A percentile compares a stretch with the other conserved stretches of the same genome.
phyloP scores from a whole-genome alignment of 331 rosid genomes.

The Rosa hybrid region DNA sequence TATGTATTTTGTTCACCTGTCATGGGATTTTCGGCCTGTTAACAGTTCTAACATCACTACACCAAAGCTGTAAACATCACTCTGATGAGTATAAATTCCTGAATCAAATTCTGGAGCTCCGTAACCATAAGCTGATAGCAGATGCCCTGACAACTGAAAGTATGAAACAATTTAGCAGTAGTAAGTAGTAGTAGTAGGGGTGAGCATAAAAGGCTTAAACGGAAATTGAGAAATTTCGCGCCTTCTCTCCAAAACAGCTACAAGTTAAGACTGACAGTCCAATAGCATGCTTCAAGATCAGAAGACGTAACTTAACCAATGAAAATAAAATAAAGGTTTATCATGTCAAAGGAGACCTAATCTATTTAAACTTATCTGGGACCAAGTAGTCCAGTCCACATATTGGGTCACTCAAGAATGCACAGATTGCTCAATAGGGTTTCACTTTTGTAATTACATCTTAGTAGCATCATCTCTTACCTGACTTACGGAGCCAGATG shows the following conservation, averaged over 20 bases:
- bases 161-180: conserved; percentile 15
- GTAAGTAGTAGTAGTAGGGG: not conserved
- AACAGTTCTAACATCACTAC: conserved; percentile 95
- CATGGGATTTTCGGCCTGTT: conserved; percentile 84
- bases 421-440: not conserved
- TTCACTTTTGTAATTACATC: not conserved
- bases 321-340: not conserved
- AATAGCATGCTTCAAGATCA: conserved; percentile 5
- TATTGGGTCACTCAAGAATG: not conserved
- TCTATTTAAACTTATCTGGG: not conserved
- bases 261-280: not conserved
- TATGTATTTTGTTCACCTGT: conserved; percentile 48
- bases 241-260: not conserved
- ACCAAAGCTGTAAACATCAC: conserved; percentile 90
- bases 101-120: conserved; percentile 94
- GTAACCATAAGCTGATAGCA: conserved; percentile 73
- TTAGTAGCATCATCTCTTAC: conserved; percentile 35
- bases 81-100: conserved; percentile 75
- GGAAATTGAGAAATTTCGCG: not conserved
- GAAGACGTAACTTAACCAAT: not conserved
- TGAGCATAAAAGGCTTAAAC: not conserved
- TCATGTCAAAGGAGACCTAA: not conserved
- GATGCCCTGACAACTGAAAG: conserved; percentile 82
- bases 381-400: not conserved
- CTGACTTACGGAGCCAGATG: conserved; percentile 85